These are phyloP conservation scores for Apiosordaria backusii DNA, from an alignment of 495 filamentous ascomycete genomes.

Conservation along the genomic window DNA sequence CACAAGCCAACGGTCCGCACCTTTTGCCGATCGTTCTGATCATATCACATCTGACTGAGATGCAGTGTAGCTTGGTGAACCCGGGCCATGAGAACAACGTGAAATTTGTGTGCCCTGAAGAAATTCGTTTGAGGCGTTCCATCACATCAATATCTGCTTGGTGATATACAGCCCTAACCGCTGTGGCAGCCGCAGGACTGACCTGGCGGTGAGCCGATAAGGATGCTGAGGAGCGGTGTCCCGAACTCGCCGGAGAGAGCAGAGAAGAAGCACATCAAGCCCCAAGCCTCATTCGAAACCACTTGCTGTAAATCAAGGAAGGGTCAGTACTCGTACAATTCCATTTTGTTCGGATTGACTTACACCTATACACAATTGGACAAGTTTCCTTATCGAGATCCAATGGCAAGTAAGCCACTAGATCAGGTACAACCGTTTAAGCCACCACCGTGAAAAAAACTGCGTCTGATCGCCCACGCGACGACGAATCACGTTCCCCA, in stretches of 20 bases:
- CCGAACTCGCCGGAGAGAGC: neutral
- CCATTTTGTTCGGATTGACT: neutral
- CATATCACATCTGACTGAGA: neutral
- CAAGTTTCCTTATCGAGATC: neutral
- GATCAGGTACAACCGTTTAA: neutral
- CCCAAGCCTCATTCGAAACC: neutral
- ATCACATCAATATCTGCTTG: neutral
- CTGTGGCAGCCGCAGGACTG: neutral
- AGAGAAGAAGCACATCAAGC: neutral
- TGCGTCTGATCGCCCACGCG: neutral
- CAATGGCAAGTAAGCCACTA: neutral
- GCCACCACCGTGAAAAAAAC: neutral
- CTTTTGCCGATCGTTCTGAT: neutral
- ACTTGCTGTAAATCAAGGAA: neutral
- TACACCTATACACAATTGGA: neutral
- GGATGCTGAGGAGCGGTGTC: neutral
- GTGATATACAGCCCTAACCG: neutral
- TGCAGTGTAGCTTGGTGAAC: neutral
- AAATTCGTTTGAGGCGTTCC: neutral
- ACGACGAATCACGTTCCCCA: neutral
- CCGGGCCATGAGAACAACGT: neutral
- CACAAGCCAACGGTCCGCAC: neutral
- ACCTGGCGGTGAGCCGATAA: neutral
- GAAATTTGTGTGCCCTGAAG: neutral
- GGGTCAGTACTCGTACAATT: neutral